Percentiles rank a stretch among this genome's conserved stretches.
These are phyloP conservation scores for Tetrapisispora phaffii DNA, from an alignment of 805 yeast species.

Conservation along the genomic window DNA sequence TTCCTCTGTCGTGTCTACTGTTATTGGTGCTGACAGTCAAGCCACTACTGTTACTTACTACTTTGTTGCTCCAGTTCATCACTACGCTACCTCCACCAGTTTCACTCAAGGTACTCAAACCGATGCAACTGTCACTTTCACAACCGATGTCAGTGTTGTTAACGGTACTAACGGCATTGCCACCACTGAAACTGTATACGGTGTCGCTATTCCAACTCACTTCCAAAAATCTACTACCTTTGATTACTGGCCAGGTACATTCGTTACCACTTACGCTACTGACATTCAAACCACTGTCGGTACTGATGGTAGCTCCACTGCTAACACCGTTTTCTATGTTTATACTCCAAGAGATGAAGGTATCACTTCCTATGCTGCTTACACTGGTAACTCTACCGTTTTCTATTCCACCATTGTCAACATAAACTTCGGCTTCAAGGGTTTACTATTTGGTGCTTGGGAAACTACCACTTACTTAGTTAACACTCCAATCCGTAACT, in stretches of 20 bases:
- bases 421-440: not conserved
- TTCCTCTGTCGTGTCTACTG: not conserved
- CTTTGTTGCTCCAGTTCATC: not conserved
- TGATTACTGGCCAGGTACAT: not conserved
- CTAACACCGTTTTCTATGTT: constrained; percentile 8
- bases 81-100: not conserved
- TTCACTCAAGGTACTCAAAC: constrained; percentile 4
- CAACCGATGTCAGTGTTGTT: not conserved
- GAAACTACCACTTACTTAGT: constrained; percentile 1
- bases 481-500: constrained; percentile 3
- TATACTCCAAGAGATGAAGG: constrained; percentile 9
- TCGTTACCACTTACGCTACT: constrained; percentile 7
- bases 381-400: constrained; percentile 3
- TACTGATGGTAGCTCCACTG: constrained; percentile 6
- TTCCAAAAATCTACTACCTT: not conserved
- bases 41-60: constrained; percentile 1
- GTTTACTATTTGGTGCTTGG: not conserved
- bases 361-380: constrained; percentile 1
- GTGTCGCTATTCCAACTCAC: constrained; percentile 5
- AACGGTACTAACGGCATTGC: not conserved
- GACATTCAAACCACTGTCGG: constrained; percentile 7
- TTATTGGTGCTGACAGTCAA: constrained; percentile 1
- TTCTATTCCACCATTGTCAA: constrained; percentile 2
- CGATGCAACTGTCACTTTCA: not conserved
- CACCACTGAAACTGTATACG: not conserved